Conservation (phyloP, 176 grass and related monocot species). For the Paspalum vaginatum region DNA sequence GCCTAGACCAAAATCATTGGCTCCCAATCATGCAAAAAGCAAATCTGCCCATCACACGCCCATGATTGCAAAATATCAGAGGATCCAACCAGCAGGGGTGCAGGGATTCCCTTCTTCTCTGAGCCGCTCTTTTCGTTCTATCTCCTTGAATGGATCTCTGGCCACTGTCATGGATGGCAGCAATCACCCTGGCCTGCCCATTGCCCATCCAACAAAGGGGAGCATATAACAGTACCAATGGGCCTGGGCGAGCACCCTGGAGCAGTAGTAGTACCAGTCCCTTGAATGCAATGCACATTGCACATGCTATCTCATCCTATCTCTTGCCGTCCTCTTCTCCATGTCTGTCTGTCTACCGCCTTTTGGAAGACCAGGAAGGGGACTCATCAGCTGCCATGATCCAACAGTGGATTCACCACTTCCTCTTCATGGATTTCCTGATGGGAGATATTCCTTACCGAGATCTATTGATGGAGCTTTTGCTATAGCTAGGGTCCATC, state of each 20-base stretch:
- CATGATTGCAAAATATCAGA: slow-evolving; percentile 25
- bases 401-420: slow-evolving; percentile 45
- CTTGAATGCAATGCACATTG: not conserved
- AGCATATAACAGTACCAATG: slow-evolving; percentile 25
- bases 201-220: slow-evolving; percentile 27
- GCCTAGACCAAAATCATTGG: not conserved
- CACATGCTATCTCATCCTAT: slow-evolving; percentile 48
- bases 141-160: slow-evolving; percentile 8
- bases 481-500: not conserved
- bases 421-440: not conserved
- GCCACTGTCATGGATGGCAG: not conserved
- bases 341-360: slow-evolving; percentile 13
- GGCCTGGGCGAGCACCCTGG: slow-evolving; percentile 18
- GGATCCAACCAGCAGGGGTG: not conserved
- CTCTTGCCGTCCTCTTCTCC: not conserved
- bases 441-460: slow-evolving; percentile 19
- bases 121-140: slow-evolving; percentile 40
- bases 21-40: slow-evolving; percentile 37
- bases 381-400: slow-evolving; percentile 9
- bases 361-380: slow-evolving; percentile 6
- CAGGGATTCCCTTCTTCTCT: slow-evolving; percentile 34
- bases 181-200: not conserved
- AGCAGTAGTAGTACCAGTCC: not conserved
- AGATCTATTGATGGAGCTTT: not conserved
- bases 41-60: not conserved